phyloP scores from a whole-genome alignment of 1,139 yeast genomes.

The Saccharomyces hybrid region DNA sequence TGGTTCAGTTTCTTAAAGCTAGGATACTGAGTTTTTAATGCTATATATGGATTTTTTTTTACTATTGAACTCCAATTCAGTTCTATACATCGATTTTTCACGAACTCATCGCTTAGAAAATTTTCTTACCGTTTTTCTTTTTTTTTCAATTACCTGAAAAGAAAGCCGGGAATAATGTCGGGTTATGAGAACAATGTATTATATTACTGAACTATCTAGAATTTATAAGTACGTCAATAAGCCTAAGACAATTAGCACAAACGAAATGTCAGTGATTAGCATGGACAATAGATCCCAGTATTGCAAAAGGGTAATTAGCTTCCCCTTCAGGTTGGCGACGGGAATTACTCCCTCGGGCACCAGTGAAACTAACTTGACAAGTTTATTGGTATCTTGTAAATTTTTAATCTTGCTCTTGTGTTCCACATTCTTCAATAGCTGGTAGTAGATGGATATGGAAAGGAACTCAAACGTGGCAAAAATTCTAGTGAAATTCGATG shows the following conservation, averaged over 20 bases:
- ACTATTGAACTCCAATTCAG: slow-evolving; percentile 1
- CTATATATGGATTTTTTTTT: background rate
- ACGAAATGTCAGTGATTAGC: slow-evolving; percentile 37
- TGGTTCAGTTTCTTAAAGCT: slow-evolving; percentile 5
- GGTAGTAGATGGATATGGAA: slow-evolving; percentile 31
- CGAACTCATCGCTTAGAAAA: slow-evolving; percentile 2
- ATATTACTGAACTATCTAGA: background rate
- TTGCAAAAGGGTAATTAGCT: slow-evolving; percentile 25
- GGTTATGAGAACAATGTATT: slow-evolving; percentile 7
- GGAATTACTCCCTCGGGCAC: slow-evolving; percentile 32
- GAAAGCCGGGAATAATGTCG: background rate
- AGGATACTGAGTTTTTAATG: background rate
- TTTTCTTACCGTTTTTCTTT: background rate
- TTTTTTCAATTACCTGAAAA: background rate
- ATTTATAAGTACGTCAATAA: slow-evolving; percentile 22
- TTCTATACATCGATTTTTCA: slow-evolving; percentile 5
- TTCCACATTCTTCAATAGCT: slow-evolving; percentile 27
- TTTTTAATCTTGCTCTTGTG: slow-evolving; percentile 22
- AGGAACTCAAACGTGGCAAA: slow-evolving; percentile 34
- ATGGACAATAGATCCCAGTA: slow-evolving; percentile 37
- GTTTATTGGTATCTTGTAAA: slow-evolving; percentile 23
- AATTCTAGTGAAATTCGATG: slow-evolving; percentile 34
- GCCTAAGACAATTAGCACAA: slow-evolving; percentile 36
- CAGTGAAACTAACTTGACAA: slow-evolving; percentile 25
- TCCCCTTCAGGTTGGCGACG: slow-evolving; percentile 24